Percentiles rank a stretch among this genome's conserved stretches.
Evolutionary conservation across 2,329 filamentous ascomycete genomes (phyloP).

Genomic region (Grosmannia penicillata): DNA sequence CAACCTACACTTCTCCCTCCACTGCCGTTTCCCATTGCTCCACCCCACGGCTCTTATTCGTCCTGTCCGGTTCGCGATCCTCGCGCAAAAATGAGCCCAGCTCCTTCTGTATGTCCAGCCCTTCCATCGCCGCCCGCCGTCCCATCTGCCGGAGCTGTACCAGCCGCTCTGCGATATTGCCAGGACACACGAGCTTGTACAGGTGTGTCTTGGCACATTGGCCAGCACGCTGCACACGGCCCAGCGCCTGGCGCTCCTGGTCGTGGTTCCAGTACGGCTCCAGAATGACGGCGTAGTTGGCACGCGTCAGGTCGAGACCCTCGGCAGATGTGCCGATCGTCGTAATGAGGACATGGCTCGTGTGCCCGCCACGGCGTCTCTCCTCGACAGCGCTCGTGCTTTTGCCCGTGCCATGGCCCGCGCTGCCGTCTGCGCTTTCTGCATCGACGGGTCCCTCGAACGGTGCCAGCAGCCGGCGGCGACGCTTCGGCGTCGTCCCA

Average conservation of each 20-base stretch:
- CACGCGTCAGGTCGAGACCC: constrained; percentile 2
- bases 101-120: not conserved
- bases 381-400: no score
- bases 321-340: not conserved
- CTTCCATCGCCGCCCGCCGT: not conserved
- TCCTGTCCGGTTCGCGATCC: no score
- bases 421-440: not conserved
- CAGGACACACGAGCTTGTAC: constrained; percentile 1
- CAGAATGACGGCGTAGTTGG: constrained; percentile 1
- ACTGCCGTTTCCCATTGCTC: no score
- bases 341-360: not conserved
- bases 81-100: not conserved
- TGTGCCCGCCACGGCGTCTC: not conserved
- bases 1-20: no score
- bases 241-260: constrained; percentile 1
- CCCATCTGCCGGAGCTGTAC: constrained; percentile 2
- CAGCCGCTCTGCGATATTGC: constrained; percentile 1
- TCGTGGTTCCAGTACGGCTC: constrained; percentile 3
- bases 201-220: constrained; percentile 1
- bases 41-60: no score
- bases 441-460: not conserved
- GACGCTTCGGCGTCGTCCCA: not conserved
- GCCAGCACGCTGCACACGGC: not conserved
- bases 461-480: not conserved
- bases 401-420: no score